Percentiles rank a stretch among this genome's conserved stretches.
Evolutionary conservation across 352 stramenopile species (phyloP).

Genomic region (Porosira glacialis): DNA sequence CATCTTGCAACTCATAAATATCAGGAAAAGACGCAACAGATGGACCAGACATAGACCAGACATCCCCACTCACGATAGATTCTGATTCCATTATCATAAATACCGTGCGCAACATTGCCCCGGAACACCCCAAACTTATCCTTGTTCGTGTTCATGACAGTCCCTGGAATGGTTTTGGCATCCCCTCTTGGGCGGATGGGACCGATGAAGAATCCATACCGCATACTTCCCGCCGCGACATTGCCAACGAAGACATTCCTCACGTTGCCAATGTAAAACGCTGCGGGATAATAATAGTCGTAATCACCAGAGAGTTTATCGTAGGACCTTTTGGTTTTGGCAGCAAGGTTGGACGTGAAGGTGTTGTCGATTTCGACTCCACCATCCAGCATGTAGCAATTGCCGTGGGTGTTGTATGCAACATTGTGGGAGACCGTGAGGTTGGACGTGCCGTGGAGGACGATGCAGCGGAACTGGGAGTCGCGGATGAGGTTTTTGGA

Average conservation of each 20-base stretch:
- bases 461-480: slow-evolving; percentile 43
- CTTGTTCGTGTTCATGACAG: slow-evolving; percentile 7
- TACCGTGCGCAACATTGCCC: slow-evolving; percentile 25
- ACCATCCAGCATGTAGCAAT: slow-evolving; percentile 45
- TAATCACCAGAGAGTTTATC: slow-evolving; percentile 10
- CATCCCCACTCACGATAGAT: slow-evolving; percentile 20
- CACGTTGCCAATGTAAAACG: slow-evolving; percentile 21
- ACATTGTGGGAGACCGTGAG: slow-evolving; percentile 46
- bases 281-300: slow-evolving; percentile 22
- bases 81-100: slow-evolving; percentile 32
- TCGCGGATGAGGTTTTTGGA: slow-evolving; percentile 46
- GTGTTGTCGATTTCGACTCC: slow-evolving; percentile 34
- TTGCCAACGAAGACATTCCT: slow-evolving; percentile 50
- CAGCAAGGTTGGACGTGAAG: slow-evolving; percentile 23
- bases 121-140: slow-evolving; percentile 21
- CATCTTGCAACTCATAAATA: no score
- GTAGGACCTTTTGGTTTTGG: neutral
- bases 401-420: slow-evolving; percentile 31
- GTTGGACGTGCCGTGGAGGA: slow-evolving; percentile 49
- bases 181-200: no score
- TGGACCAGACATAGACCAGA: neutral
- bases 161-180: neutral
- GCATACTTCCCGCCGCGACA: slow-evolving; percentile 46
- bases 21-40: no score
- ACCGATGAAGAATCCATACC: no score